These are phyloP conservation scores for Bruguiera parviflora DNA, from an alignment of 345 rosid genomes.

Conservation along the genomic window DNA sequence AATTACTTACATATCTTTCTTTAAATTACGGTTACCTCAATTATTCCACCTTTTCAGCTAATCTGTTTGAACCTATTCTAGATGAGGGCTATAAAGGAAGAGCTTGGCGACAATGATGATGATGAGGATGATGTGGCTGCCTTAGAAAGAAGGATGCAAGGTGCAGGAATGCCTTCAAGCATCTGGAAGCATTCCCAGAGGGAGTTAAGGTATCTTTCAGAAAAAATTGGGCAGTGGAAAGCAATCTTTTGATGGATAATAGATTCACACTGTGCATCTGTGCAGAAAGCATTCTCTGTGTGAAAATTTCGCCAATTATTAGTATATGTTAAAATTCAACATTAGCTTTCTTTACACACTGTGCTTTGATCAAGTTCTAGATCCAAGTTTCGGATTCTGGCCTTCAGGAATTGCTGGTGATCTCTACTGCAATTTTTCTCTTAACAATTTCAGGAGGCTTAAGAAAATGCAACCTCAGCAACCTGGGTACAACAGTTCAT, in stretches of 20 bases:
- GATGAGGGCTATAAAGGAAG: constrained; percentile 99
- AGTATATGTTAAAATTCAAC: not conserved
- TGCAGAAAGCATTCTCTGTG: not conserved
- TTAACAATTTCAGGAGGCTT: constrained; percentile 62
- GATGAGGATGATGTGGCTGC: constrained; percentile 98
- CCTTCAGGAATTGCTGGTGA: constrained; percentile 6
- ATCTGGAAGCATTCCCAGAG: constrained; percentile 98
- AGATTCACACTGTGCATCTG: not conserved
- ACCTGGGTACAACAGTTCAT: constrained; percentile 98
- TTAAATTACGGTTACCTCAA: constrained; percentile 10
- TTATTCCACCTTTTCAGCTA: constrained; percentile 12
- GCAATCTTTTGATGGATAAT: not conserved
- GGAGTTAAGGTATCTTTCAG: constrained; percentile 68
- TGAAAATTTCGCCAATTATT: not conserved
- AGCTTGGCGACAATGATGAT: constrained; percentile 98
- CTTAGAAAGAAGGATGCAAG: constrained; percentile 94
- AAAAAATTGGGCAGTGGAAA: not conserved
- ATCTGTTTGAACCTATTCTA: constrained; percentile 28
- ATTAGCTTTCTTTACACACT: not conserved
- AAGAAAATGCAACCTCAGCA: constrained; percentile 99
- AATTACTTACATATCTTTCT: not conserved
- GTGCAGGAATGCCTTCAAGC: constrained; percentile 90
- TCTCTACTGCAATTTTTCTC: constrained; percentile 2
- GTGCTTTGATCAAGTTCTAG: constrained; percentile 1
- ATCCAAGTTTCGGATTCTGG: not conserved